Conservation (phyloP, 768 basidiomycete genomes). For the Gloeopeniophorella convolvens region DNA sequence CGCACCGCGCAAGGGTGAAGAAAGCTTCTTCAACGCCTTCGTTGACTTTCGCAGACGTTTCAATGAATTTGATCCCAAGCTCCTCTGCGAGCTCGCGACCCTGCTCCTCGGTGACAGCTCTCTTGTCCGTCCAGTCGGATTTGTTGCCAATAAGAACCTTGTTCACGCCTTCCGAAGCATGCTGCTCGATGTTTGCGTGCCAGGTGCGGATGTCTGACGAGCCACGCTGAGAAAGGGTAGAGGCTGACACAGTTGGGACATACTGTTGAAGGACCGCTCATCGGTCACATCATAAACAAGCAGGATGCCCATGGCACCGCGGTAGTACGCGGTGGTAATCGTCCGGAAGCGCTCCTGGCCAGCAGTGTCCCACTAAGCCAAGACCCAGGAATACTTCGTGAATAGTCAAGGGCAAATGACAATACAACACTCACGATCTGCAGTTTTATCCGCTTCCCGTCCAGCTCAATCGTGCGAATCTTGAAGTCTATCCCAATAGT, state of each 20-base stretch:
- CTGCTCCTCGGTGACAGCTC: slow-evolving; percentile 85
- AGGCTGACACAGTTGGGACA: slow-evolving; percentile 28
- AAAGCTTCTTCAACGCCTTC: slow-evolving; percentile 99
- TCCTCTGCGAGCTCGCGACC: slow-evolving; percentile 89
- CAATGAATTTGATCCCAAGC: slow-evolving; percentile 94
- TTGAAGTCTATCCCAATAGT: slow-evolving; percentile 99
- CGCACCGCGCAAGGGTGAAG: slow-evolving; percentile 91
- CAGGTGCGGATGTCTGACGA: slow-evolving; percentile 90
- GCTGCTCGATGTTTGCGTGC: slow-evolving; percentile 97
- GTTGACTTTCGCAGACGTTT: slow-evolving; percentile 95
- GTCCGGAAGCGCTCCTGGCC: slow-evolving; percentile 98
- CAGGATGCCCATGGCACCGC: slow-evolving; percentile 97
- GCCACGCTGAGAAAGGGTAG: background rate
- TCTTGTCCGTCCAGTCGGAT: slow-evolving; percentile 97
- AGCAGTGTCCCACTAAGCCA: slow-evolving; percentile 90
- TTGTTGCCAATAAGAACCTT: slow-evolving; percentile 99
- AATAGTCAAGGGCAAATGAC: background rate
- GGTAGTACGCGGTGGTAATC: slow-evolving; percentile 98
- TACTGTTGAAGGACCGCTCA: slow-evolving; percentile 92
- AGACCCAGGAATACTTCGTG: background rate
- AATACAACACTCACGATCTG: slow-evolving; percentile 78
- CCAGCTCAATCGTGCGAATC: slow-evolving; percentile 97
- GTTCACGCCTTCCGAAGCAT: slow-evolving; percentile 98
- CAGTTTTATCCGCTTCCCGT: slow-evolving; percentile 97
- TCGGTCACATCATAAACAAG: slow-evolving; percentile 99